Conservation (phyloP, 192 early-diverging fungal species). For the Rhizophagus clarus region DNA sequence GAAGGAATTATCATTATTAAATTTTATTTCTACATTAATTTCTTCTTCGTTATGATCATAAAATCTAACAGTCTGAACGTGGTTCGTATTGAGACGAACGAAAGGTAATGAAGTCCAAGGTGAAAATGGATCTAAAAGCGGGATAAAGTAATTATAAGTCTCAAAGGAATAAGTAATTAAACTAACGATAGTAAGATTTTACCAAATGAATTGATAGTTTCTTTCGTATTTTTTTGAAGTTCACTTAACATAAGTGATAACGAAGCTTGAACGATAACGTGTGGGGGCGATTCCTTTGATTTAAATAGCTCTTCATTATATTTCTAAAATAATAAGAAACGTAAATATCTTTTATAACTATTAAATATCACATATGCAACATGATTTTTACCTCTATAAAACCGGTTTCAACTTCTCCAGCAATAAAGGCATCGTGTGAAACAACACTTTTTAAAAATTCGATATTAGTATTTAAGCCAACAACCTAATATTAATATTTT, state of each 20-base stretch:
- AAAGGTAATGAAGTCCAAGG: constrained; percentile 48
- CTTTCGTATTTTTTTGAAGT: constrained; percentile 38
- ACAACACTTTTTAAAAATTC: constrained; percentile 83
- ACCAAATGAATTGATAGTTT: constrained; percentile 29
- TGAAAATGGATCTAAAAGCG: constrained; percentile 37
- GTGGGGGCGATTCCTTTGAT: constrained; percentile 40
- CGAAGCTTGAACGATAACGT: constrained; percentile 69
- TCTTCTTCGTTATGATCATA: constrained; percentile 38
- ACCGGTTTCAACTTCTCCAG: constrained; percentile 90
- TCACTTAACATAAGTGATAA: constrained; percentile 41
- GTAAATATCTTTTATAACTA: background rate
- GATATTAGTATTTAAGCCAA: constrained; percentile 92
- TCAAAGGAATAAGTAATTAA: background rate
- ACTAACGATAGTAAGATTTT: background rate
- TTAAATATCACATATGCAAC: constrained; percentile 21
- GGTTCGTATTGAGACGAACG: constrained; percentile 54
- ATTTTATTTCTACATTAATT: constrained; percentile 42
- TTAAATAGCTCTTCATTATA: constrained; percentile 68
- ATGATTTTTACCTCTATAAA: constrained; percentile 76
- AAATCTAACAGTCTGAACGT: constrained; percentile 39
- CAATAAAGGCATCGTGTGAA: constrained; percentile 78
- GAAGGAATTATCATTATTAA: constrained; percentile 40
- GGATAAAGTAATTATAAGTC: no score
- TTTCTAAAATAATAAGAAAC: constrained; percentile 46
- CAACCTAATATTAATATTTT: constrained; percentile 53